Evolutionary conservation across 176 grass and related monocot genomes (phyloP).

Genomic region (Bromus sterilis): DNA sequence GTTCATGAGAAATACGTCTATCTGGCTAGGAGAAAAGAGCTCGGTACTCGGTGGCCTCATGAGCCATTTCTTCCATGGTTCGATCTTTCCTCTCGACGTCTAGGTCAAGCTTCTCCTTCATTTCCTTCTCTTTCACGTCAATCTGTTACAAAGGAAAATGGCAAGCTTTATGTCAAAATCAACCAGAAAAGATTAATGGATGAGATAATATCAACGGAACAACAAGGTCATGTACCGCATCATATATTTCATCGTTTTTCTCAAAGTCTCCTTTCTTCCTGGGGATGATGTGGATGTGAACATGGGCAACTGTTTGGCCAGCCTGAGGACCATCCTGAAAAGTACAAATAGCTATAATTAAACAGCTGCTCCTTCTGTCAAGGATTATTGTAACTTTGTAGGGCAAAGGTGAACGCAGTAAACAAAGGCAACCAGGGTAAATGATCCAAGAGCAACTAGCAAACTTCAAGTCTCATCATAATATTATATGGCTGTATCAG

Average conservation of each 20-base stretch:
- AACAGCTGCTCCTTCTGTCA: not conserved
- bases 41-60: slow-evolving; percentile 55
- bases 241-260: slow-evolving; percentile 96
- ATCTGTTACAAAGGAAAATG: slow-evolving; percentile 33
- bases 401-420: not conserved
- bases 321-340: slow-evolving; percentile 85
- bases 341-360: not conserved
- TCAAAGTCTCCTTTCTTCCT: slow-evolving; percentile 88
- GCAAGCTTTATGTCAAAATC: not conserved
- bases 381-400: not conserved
- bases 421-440: not conserved
- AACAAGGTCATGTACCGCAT: slow-evolving; percentile 40
- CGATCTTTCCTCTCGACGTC: slow-evolving; percentile 76
- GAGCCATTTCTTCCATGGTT: slow-evolving; percentile 62
- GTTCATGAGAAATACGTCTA: slow-evolving; percentile 9
- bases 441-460: not conserved
- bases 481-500: not conserved
- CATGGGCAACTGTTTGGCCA: slow-evolving; percentile 91
- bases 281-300: slow-evolving; percentile 89
- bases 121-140: slow-evolving; percentile 69
- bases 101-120: slow-evolving; percentile 94
- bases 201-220: not conserved
- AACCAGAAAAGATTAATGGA: not conserved
- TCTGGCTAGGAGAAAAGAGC: slow-evolving; percentile 44
- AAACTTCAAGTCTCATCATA: not conserved